Evolutionary conservation across 2,329 filamentous ascomycete genomes (phyloP).

Genomic region (Cytospora schulzeri): DNA sequence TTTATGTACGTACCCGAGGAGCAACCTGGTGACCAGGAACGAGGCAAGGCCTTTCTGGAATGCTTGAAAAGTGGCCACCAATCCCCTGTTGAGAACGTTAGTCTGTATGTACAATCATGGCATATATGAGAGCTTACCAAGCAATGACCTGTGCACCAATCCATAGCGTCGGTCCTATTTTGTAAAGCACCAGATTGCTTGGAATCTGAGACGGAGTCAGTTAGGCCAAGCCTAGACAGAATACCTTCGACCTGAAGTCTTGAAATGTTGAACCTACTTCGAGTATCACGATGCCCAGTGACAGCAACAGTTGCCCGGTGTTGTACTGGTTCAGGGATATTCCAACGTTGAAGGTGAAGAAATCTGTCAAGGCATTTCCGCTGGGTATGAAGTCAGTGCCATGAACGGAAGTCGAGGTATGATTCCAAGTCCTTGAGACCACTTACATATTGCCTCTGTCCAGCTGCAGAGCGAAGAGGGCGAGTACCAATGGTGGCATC

Average conservation of each 20-base stretch:
- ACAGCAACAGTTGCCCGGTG: slow-evolving; percentile 53
- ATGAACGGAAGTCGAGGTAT: background rate
- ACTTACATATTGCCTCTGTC: slow-evolving; percentile 28
- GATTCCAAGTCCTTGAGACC: background rate
- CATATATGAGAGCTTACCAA: slow-evolving; percentile 29
- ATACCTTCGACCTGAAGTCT: background rate
- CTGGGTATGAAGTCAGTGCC: background rate
- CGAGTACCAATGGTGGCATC: slow-evolving; percentile 24
- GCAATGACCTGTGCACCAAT: slow-evolving; percentile 41
- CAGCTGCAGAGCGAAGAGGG: slow-evolving; percentile 27
- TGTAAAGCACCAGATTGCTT: slow-evolving; percentile 35
- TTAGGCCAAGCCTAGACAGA: background rate
- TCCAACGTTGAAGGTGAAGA: slow-evolving; percentile 49
- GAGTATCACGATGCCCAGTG: slow-evolving; percentile 51
- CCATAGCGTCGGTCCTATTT: slow-evolving; percentile 41
- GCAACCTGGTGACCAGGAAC: slow-evolving; percentile 41
- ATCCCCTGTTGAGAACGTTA: slow-evolving; percentile 31
- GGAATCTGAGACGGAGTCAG: slow-evolving; percentile 28
- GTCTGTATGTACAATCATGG: background rate
- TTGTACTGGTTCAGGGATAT: slow-evolving; percentile 55
- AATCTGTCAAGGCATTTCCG: slow-evolving; percentile 54
- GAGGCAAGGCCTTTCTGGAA: slow-evolving; percentile 42
- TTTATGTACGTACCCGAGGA: slow-evolving; percentile 38
- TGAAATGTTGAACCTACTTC: slow-evolving; percentile 32
- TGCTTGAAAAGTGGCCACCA: slow-evolving; percentile 44